A percentile compares a stretch with the other conserved stretches of the same genome.
Conservation (phyloP, 1,284 basidiomycete species). For the Heterobasidion irregulare region DNA sequence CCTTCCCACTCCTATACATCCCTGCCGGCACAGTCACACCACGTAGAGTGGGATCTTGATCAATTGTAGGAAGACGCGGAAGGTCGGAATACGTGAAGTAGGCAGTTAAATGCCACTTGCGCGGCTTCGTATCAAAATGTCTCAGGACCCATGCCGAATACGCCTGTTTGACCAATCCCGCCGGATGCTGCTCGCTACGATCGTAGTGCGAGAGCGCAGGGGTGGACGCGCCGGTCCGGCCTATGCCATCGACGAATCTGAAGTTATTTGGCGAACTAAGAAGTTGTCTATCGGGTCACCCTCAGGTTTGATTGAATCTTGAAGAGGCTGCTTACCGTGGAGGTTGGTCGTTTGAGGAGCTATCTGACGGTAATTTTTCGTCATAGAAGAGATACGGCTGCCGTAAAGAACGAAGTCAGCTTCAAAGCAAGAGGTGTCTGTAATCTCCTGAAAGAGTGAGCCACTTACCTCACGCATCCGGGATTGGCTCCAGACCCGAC, state of each 20-base stretch:
- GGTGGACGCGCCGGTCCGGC: conserved; percentile 36
- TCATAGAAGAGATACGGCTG: conserved; percentile 64
- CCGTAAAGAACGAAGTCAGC: conserved; percentile 5
- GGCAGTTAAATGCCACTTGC: conserved; percentile 57
- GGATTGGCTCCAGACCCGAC: conserved; percentile 57
- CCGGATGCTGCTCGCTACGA: conserved; percentile 40
- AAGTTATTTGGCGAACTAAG: conserved; percentile 34
- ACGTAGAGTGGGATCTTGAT: conserved; percentile 42
- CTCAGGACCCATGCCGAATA: conserved; percentile 55
- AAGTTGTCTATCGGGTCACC: conserved; percentile 8
- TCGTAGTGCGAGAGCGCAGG: conserved; percentile 53
- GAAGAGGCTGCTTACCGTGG: conserved; percentile 27
- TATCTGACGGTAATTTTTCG: conserved; percentile 44
- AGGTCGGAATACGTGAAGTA: conserved; percentile 59
- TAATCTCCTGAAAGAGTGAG: conserved; percentile 2
- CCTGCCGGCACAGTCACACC: conserved; percentile 45
- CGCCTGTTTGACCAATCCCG: conserved; percentile 53
- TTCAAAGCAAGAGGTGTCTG: background rate
- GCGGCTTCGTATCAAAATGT: conserved; percentile 34
- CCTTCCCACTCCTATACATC: conserved; percentile 53
- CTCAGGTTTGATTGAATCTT: background rate
- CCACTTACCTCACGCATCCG: conserved; percentile 48
- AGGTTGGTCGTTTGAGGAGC: conserved; percentile 22
- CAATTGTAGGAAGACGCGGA: conserved; percentile 47
- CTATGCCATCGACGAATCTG: conserved; percentile 50